A percentile compares a stretch with the other conserved stretches of the same genome.
Conservation (phyloP, 2,329 filamentous ascomycete species). For the Aureobasidium musti region DNA sequence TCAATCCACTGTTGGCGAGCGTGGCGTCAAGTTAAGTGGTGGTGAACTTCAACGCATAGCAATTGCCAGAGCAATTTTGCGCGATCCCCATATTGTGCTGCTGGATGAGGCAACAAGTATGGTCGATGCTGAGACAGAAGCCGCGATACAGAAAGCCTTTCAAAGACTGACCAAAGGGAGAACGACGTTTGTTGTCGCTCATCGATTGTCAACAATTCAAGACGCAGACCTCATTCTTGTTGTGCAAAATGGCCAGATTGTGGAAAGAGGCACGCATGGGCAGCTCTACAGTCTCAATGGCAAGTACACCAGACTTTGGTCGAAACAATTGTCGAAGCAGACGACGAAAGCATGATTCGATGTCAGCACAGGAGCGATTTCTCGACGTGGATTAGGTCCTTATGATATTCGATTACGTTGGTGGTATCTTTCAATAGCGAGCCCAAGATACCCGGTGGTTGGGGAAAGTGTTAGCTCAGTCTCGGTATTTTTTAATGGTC, state of each 20-base stretch:
- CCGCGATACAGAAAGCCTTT: constrained; percentile 59
- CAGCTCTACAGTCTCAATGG: constrained; percentile 57
- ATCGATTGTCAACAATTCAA: constrained; percentile 72
- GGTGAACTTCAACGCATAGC: constrained; percentile 82
- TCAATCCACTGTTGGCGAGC: constrained; percentile 72
- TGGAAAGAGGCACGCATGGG: constrained; percentile 76
- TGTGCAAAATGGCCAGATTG: constrained; percentile 67
- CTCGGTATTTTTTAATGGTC: not conserved
- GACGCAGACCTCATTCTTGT: constrained; percentile 79
- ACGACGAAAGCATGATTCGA: constrained; percentile 69
- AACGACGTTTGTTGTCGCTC: constrained; percentile 77
- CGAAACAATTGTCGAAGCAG: constrained; percentile 36
- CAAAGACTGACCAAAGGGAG: constrained; percentile 62
- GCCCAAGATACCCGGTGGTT: constrained; percentile 6
- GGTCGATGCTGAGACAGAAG: constrained; percentile 58
- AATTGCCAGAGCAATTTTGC: constrained; percentile 70
- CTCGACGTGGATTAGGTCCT: not conserved
- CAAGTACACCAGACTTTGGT: constrained; percentile 41
- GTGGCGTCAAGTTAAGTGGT: constrained; percentile 76
- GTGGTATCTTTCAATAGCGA: not conserved
- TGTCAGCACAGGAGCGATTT: not conserved
- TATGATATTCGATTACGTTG: not conserved
- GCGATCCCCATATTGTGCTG: constrained; percentile 65
- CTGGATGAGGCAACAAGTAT: constrained; percentile 77
- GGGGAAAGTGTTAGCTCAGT: not conserved